phyloP scores from a whole-genome alignment of 2,329 filamentous ascomycete genomes.

The Nakataea oryzae region DNA sequence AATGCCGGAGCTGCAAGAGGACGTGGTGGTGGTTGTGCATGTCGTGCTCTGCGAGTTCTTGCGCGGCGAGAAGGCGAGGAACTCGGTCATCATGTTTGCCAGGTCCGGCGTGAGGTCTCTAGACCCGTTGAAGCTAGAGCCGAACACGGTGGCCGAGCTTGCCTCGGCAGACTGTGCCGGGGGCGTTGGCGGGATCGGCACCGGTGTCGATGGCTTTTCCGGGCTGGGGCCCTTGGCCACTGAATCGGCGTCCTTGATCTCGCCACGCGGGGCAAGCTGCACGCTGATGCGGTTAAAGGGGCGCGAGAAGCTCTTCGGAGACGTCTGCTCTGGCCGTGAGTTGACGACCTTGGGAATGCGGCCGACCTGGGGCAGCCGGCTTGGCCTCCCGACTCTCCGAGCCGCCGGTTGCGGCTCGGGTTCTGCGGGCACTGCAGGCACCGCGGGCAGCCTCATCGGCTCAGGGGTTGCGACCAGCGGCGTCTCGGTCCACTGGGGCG shows the following conservation, averaged over 20 bases:
- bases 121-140: conserved; percentile 18
- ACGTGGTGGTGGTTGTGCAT: conserved; percentile 38
- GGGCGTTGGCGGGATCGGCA: conserved; percentile 12
- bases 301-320: conserved; percentile 74
- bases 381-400: conserved; percentile 30
- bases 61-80: conserved; percentile 62
- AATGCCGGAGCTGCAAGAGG: conserved; percentile 58
- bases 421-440: not conserved
- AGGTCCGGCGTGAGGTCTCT: conserved; percentile 19
- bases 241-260: conserved; percentile 24
- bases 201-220: conserved; percentile 27
- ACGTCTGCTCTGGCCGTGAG: conserved; percentile 53
- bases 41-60: conserved; percentile 58
- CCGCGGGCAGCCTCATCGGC: not conserved
- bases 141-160: conserved; percentile 9
- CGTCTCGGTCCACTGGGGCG: not conserved
- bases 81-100: conserved; percentile 40
- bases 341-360: conserved; percentile 77
- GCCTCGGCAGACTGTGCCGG: not conserved
- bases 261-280: conserved; percentile 20
- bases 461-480: not conserved
- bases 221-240: conserved; percentile 39
- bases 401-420: not conserved
- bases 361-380: conserved; percentile 69
- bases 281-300: conserved; percentile 57